A percentile compares a stretch with the other conserved stretches of the same genome.
These are phyloP conservation scores for Colletotrichum lini DNA, from an alignment of 2,329 filamentous ascomycete species.

Conservation along the genomic window DNA sequence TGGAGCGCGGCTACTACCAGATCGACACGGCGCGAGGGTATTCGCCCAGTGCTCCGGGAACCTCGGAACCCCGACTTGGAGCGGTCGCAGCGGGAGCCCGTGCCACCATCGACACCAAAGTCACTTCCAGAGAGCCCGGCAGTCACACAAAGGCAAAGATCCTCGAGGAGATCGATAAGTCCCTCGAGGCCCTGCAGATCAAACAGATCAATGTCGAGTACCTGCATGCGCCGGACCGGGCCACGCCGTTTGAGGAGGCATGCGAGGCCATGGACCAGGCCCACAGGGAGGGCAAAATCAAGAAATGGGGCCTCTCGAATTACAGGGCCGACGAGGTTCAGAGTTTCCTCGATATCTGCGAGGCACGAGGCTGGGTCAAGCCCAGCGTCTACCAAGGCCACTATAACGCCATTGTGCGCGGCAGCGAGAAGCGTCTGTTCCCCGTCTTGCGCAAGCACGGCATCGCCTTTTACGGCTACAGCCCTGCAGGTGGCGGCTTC, in stretches of 20 bases:
- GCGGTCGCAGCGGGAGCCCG: background rate
- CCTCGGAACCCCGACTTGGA: constrained; percentile 1
- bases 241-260: background rate
- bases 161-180: background rate
- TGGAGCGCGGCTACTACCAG: background rate
- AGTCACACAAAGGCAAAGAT: background rate
- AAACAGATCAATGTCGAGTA: background rate
- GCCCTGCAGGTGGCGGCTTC: too few species aligned
- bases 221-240: background rate
- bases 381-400: constrained; percentile 8
- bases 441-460: constrained; percentile 1
- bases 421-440: background rate
- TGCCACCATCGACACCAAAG: constrained; percentile 13
- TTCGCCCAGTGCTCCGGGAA: background rate
- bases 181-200: background rate
- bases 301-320: background rate
- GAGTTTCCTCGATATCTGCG: constrained; percentile 1
- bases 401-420: constrained; percentile 6
- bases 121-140: background rate
- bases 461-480: constrained; percentile 5
- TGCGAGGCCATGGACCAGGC: background rate
- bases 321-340: constrained; percentile 8
- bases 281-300: background rate
- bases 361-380: background rate
- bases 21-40: constrained; percentile 10